Evolutionary conservation across 2,329 filamentous ascomycete species (phyloP), one percentile per base, ranked within the genome.

Genomic region (Colletotrichum euphorbiae): DNA sequence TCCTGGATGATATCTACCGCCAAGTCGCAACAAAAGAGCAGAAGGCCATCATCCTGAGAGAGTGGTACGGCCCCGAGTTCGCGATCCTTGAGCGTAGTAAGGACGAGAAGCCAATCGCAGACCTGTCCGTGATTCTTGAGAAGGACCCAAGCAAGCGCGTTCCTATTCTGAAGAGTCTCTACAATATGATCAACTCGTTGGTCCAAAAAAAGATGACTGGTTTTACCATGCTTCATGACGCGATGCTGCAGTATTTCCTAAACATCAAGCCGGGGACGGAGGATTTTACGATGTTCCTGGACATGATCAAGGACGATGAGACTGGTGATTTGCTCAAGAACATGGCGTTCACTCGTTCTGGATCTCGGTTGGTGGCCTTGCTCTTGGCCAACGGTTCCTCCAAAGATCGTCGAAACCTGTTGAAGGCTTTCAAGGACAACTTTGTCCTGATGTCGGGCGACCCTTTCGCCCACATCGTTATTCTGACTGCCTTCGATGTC

Each of bases 51-150:
- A 85, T 99, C 69, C 85, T 99, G 67, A 87, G 94, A 60, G 96
- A 99, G 80, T 99, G 96, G 94, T 99, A 98, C 78, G 96, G 96
- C 2, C 87, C 95, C 1, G 96, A 98, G 76, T 99, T 97, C 76
- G 89, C 92, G 13, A 86, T 98, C 48, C 92, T 94, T 77, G 90
- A 91, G 73, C 76, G 82, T 73, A 83, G 71, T 56, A 84, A 84
- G 71, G 85, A 87, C 43, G 82, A 85, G 60, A 82, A 84, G n/a
- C 76, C 79, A 21, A 85, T 84, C 4, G 85, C 89, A 4, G 93
- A 97, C 54, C 85, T 99, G 24, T 85, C 88, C 43, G 80, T 87
- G 70, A 96, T 99, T 59, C 81, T 99, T 42, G 87, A 89, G 69
- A 85, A 88, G 58, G 88, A 91, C 57, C 93, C 95, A 1, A 93